A percentile compares a stretch with the other conserved stretches of the same genome.
These are phyloP conservation scores for Lachnum nothofagi DNA, from an alignment of 2,329 filamentous ascomycete genomes.

Conservation along the genomic window DNA sequence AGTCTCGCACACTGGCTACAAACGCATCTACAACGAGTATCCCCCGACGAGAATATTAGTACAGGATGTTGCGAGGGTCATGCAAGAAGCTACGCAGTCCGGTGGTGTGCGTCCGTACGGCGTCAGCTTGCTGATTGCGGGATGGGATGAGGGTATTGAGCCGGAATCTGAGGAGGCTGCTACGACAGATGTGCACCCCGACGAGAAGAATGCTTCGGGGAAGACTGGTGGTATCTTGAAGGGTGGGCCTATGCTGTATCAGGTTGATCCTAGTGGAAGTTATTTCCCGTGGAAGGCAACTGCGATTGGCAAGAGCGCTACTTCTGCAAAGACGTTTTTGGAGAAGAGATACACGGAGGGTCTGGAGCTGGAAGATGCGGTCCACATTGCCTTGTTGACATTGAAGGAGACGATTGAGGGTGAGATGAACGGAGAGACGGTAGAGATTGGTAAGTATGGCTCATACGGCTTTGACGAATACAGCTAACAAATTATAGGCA, in stretches of 20 bases:
- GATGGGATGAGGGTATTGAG: constrained; percentile 95
- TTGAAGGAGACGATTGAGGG: constrained; percentile 99
- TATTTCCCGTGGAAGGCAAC: constrained; percentile 99
- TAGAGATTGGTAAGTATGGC: constrained; percentile 78
- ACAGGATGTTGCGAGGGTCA: constrained; percentile 93
- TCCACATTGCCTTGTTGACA: constrained; percentile 94
- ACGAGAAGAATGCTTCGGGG: constrained; percentile 68
- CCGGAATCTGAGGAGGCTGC: constrained; percentile 66
- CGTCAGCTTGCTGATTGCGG: constrained; percentile 89
- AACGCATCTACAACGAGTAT: constrained; percentile 99
- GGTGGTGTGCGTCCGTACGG: constrained; percentile 96
- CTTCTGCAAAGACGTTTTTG: constrained; percentile 96
- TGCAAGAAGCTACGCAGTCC: constrained; percentile 98
- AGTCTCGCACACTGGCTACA: constrained; percentile 96
- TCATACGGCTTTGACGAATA: constrained; percentile 1
- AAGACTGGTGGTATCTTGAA: constrained; percentile 96
- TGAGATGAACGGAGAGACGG: constrained; percentile 97
- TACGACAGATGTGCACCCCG: constrained; percentile 51
- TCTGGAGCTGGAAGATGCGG: constrained; percentile 92
- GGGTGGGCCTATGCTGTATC: constrained; percentile 94
- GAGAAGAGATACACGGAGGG: constrained; percentile 99
- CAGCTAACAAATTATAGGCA: constrained; percentile 53
- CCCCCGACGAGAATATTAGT: constrained; percentile 99
- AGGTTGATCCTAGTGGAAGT: constrained; percentile 96
- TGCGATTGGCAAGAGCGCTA: constrained; percentile 96